phyloP scores from a whole-genome alignment of 2,329 filamentous ascomycete species.

The Coniochaeta hoffmannii region DNA sequence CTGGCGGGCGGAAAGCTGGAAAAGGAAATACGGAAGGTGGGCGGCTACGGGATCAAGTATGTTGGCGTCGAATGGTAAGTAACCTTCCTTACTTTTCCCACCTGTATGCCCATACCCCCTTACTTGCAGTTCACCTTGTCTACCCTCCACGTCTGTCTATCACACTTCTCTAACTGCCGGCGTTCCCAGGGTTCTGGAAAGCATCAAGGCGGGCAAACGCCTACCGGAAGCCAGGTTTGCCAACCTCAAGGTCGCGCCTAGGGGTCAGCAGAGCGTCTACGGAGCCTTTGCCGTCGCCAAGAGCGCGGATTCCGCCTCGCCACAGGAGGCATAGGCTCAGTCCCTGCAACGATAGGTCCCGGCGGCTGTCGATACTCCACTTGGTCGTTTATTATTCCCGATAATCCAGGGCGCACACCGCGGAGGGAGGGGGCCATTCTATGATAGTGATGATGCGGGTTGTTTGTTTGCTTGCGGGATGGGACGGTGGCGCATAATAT shows the following conservation, averaged over 20 bases:
- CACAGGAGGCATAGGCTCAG: background rate
- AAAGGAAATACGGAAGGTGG: slow-evolving; percentile 62
- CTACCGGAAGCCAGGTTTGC: slow-evolving; percentile 69
- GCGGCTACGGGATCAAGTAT: slow-evolving; percentile 68
- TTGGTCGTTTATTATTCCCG: background rate
- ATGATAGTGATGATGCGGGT: background rate
- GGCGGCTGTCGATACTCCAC: background rate
- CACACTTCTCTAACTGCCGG: background rate
- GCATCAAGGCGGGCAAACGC: slow-evolving; percentile 66
- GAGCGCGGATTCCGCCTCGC: background rate
- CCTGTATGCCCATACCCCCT: no score
- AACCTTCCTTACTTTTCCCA: background rate
- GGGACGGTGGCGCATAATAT: background rate
- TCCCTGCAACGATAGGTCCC: background rate
- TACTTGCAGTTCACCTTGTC: slow-evolving; percentile 2
- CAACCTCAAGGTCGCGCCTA: slow-evolving; percentile 51
- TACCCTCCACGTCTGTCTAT: slow-evolving; percentile 5
- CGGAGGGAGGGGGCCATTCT: background rate
- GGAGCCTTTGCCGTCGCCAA: slow-evolving; percentile 22
- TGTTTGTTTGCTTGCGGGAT: background rate
- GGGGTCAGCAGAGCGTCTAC: slow-evolving; percentile 59
- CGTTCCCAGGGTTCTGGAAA: slow-evolving; percentile 66
- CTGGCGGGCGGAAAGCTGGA: slow-evolving; percentile 73
- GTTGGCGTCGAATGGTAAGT: slow-evolving; percentile 73
- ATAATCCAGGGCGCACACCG: background rate